phyloP scores from a whole-genome alignment of 2,329 filamentous ascomycete species.

The Colletotrichum echinochloae region DNA sequence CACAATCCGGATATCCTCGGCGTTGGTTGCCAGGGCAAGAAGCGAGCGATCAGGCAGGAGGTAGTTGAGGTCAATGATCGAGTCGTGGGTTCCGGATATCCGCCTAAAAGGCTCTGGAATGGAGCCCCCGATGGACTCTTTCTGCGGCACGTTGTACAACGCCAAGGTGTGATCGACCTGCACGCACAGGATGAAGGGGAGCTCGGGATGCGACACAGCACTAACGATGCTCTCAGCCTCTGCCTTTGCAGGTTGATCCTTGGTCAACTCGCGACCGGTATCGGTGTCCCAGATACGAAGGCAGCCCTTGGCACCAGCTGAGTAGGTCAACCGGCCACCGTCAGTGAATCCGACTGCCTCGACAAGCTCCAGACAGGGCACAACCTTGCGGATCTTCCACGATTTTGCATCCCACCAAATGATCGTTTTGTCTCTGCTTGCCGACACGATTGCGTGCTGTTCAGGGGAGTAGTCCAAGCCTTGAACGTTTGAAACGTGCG shows the following conservation, averaged over 20 bases:
- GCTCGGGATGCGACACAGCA: conserved; percentile 72
- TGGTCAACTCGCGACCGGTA: conserved; percentile 82
- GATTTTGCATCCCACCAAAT: conserved; percentile 90
- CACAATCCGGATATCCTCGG: conserved; percentile 90
- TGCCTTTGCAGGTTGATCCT: conserved; percentile 72
- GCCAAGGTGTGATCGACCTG: conserved; percentile 91
- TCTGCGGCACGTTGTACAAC: conserved; percentile 69
- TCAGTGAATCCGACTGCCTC: conserved; percentile 86
- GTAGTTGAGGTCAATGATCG: conserved; percentile 95
- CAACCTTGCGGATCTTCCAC: conserved; percentile 85
- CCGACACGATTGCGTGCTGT: conserved; percentile 83
- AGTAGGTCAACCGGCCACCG: conserved; percentile 79
- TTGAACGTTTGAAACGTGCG: conserved; percentile 95
- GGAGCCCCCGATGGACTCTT: conserved; percentile 44
- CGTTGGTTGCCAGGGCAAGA: conserved; percentile 92
- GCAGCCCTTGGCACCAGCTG: conserved; percentile 85
- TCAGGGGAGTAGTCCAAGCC: conserved; percentile 82
- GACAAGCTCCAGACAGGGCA: conserved; percentile 86
- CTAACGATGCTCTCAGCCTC: conserved; percentile 78
- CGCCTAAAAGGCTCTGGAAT: conserved; percentile 71
- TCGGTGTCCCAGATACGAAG: conserved; percentile 86
- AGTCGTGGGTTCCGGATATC: conserved; percentile 96
- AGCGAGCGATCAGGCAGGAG: conserved; percentile 83
- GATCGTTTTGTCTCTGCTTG: conserved; percentile 91
- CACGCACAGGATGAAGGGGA: conserved; percentile 81